Conservation (phyloP, 2,329 filamentous ascomycete species). For the Alternaria alternata region DNA sequence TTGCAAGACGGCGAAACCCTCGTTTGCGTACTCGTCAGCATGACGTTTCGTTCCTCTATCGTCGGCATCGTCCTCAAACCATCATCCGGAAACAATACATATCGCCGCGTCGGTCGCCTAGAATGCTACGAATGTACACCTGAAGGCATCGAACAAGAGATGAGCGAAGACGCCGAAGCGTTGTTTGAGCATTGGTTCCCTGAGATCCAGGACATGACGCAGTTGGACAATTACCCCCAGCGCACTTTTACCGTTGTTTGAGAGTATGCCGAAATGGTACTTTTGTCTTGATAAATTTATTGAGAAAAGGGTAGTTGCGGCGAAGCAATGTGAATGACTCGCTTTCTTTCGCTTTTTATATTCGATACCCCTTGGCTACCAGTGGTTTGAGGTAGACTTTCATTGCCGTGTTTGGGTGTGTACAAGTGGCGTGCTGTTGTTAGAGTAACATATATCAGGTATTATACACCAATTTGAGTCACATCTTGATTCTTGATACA, state of each 20-base stretch:
- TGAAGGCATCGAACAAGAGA: conserved; percentile 36
- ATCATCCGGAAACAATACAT: conserved; percentile 28
- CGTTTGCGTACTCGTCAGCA: conserved; percentile 44
- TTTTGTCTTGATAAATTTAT: background rate
- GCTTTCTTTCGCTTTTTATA: conserved; percentile 3
- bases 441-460: background rate
- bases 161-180: conserved; percentile 47
- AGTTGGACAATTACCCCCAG: conserved; percentile 43
- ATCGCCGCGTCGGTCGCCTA: conserved; percentile 46
- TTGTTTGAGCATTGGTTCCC: conserved; percentile 49
- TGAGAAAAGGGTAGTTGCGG: background rate
- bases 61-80: conserved; percentile 44
- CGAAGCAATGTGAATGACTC: background rate
- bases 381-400: background rate
- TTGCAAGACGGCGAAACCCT: conserved; percentile 42
- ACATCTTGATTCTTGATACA: background rate
- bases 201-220: conserved; percentile 48
- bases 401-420: background rate
- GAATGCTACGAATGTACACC: conserved; percentile 48
- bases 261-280: background rate
- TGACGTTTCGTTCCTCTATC: conserved; percentile 49
- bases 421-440: background rate
- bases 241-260: conserved; percentile 42
- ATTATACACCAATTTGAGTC: background rate
- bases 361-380: conserved; percentile 5